Percentiles rank a stretch among this genome's conserved stretches.
Evolutionary conservation across 768 basidiomycete genomes (phyloP).

Genomic region (Tylopilus subfusipes): DNA sequence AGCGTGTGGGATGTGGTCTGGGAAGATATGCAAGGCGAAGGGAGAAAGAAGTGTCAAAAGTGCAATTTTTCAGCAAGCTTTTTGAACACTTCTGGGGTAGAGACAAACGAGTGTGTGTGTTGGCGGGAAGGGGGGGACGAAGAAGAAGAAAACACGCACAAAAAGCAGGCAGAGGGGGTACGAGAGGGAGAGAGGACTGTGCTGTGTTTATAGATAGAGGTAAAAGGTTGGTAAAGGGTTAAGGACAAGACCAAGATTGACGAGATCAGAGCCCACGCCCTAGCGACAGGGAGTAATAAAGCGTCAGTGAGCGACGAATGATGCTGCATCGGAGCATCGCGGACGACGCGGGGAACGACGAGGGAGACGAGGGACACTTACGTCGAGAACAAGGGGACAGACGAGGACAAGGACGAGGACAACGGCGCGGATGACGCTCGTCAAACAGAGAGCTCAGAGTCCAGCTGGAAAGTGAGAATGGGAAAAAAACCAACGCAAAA

Average conservation of each 20-base stretch:
- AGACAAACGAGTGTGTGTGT: slow-evolving; percentile 35
- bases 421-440: slow-evolving; percentile 17
- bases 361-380: slow-evolving; percentile 12
- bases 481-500: slow-evolving; percentile 21
- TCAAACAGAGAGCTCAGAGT: slow-evolving; percentile 20
- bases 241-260: slow-evolving; percentile 34
- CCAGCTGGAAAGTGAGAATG: slow-evolving; percentile 19
- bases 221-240: slow-evolving; percentile 33
- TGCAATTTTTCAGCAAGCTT: slow-evolving; percentile 25
- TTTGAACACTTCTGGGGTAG: slow-evolving; percentile 23
- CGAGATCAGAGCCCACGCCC: slow-evolving; percentile 32
- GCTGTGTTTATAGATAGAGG: slow-evolving; percentile 40
- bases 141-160: slow-evolving; percentile 40
- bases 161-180: slow-evolving; percentile 31
- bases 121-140: slow-evolving; percentile 16
- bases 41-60: slow-evolving; percentile 25
- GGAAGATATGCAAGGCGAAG: slow-evolving; percentile 28
- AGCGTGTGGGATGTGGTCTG: slow-evolving; percentile 40
- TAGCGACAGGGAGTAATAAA: not conserved
- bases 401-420: slow-evolving; percentile 15
- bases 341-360: slow-evolving; percentile 1
- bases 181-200: slow-evolving; percentile 31
- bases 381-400: slow-evolving; percentile 20
- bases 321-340: not conserved
- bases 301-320: slow-evolving; percentile 5